These are phyloP conservation scores for Wickerhamomyces hampshirensis DNA, from an alignment of 805 yeast genomes.

Conservation along the genomic window DNA sequence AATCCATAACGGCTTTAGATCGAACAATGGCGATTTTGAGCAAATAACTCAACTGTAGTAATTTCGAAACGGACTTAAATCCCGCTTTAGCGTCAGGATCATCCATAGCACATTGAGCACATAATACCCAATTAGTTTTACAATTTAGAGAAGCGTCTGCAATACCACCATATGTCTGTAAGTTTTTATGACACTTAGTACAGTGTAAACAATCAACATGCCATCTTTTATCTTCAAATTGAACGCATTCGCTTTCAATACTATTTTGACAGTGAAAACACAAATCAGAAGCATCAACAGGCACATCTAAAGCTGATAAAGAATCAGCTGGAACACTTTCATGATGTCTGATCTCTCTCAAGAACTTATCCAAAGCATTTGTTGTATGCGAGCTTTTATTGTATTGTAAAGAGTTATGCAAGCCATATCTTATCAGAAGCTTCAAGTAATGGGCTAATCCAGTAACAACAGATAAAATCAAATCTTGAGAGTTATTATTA, in stretches of 20 bases:
- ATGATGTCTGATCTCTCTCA: constrained; percentile 48
- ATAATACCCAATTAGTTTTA: constrained; percentile 36
- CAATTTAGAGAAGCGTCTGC: constrained; percentile 40
- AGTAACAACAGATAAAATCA: constrained; percentile 72
- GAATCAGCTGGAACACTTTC: constrained; percentile 35
- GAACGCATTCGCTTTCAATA: constrained; percentile 80
- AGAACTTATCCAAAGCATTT: constrained; percentile 56
- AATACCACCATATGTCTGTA: constrained; percentile 35
- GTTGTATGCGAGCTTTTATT: constrained; percentile 56
- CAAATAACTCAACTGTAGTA: constrained; percentile 70
- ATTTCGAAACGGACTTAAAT: constrained; percentile 58
- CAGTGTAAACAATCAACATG: constrained; percentile 75
- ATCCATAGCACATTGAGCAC: constrained; percentile 57
- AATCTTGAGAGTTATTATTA: constrained; percentile 47
- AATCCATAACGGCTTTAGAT: constrained; percentile 56
- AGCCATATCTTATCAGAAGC: constrained; percentile 73
- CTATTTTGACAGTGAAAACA: constrained; percentile 70
- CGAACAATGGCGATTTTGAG: constrained; percentile 81
- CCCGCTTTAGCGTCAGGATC: constrained; percentile 48
- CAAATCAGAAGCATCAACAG: constrained; percentile 64
- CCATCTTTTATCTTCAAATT: constrained; percentile 66
- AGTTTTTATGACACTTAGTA: constrained; percentile 44
- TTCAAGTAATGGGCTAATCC: constrained; percentile 92
- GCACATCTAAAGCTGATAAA: constrained; percentile 36
- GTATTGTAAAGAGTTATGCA: constrained; percentile 67